Conservation (phyloP, 192 early-diverging fungal species). For the Backusella psychrophila region DNA sequence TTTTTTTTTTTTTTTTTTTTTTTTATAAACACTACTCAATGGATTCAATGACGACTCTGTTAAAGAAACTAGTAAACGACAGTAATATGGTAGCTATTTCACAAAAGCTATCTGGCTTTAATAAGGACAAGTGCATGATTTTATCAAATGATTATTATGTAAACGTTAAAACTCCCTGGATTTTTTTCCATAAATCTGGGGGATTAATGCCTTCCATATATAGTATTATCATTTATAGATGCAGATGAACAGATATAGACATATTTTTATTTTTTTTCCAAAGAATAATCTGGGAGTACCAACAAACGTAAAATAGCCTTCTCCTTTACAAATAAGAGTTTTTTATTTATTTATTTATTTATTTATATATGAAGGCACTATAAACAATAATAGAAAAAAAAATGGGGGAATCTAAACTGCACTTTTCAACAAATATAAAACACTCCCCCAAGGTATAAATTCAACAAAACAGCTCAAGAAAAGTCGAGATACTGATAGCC, state of each 20-base stretch:
- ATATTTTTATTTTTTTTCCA: neutral
- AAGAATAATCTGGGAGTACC: neutral
- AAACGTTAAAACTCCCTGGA: neutral
- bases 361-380: neutral
- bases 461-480: constrained; percentile 23
- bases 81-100: neutral
- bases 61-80: neutral
- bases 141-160: neutral
- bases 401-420: neutral
- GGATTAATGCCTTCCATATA: neutral
- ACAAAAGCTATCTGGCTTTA: neutral
- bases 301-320: neutral
- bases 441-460: neutral
- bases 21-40: neutral
- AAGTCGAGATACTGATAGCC: constrained; percentile 20
- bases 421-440: neutral
- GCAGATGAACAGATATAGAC: neutral
- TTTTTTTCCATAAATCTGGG: neutral
- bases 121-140: neutral
- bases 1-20: neutral
- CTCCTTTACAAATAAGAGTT: neutral
- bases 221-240: neutral
- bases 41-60: neutral
- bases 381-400: neutral
- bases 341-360: neutral